phyloP scores from a whole-genome alignment of 495 filamentous ascomycete species.

The Aspergillus ellipticus region DNA sequence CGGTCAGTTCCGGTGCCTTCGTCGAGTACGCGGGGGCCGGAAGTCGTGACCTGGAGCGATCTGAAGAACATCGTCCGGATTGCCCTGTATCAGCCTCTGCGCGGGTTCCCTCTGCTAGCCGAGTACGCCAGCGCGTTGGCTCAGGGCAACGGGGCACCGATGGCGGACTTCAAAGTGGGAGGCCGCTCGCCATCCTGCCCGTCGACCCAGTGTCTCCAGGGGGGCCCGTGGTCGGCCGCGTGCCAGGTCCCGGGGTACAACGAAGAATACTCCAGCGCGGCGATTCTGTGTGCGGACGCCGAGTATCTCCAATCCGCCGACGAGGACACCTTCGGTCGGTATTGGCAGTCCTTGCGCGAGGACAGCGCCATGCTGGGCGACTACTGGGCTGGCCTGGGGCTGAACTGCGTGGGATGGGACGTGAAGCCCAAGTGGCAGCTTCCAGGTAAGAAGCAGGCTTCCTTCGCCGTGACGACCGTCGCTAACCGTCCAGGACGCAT shows the following conservation, averaged over 20 bases:
- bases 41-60: conserved; percentile 43
- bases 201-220: conserved; percentile 32
- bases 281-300: conserved; percentile 63
- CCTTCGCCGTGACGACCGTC: not conserved
- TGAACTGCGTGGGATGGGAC: conserved; percentile 57
- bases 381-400: conserved; percentile 52
- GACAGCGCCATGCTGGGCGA: conserved; percentile 53
- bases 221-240: conserved; percentile 37
- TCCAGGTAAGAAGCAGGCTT: conserved; percentile 22
- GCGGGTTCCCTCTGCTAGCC: conserved; percentile 55
- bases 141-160: conserved; percentile 46
- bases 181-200: conserved; percentile 32
- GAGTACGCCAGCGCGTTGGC: conserved; percentile 51
- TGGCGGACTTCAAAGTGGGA: conserved; percentile 46
- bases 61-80: conserved; percentile 29
- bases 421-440: conserved; percentile 57
- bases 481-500: conserved; percentile 25
- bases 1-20: conserved; percentile 45
- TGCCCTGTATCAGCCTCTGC: conserved; percentile 55
- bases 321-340: conserved; percentile 40
- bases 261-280: conserved; percentile 39
- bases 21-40: conserved; percentile 31
- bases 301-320: conserved; percentile 39
- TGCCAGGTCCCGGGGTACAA: conserved; percentile 42
- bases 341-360: conserved; percentile 39